Evolutionary conservation across 768 basidiomycete genomes (phyloP), one percentile per base, ranked within the genome.

Genomic region (Amanita muscaria): DNA sequence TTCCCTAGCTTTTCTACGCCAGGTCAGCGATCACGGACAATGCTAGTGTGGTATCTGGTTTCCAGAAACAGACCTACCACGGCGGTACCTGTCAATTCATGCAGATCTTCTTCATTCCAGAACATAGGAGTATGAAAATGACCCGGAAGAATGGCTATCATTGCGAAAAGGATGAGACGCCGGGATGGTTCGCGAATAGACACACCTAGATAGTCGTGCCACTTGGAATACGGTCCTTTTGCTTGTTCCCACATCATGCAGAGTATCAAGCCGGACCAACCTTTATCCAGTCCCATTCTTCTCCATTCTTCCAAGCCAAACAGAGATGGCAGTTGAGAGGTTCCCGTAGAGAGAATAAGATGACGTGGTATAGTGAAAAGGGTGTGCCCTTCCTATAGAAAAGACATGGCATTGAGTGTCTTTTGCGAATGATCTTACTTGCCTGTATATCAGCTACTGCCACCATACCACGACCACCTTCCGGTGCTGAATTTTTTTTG

Each of bases 221-320:
- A 88, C 43, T 65, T 77, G 38, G 88, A 84, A 15, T 67, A 56
- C 3, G 64, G 46, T 1, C 80, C 79, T 50, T 72, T 72, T 3
- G 80, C 74, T 43, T 76, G 76, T 62, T 99, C 96, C 87, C 88
- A 96, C 86, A 98, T 89, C 80, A 99, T 84, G 51, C 83, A 88
- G 30, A 98, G 68, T 47, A 99, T 97, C 35, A 97, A 64, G 3
- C 85, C 84, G 1, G 74, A 68, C 96, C 96, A 99, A 6, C 90
- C 82, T 45, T 74, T 63, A 40, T 82, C 69, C 47, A 97, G 60
- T 15, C 65, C 62, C 45, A 67, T 60, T 18, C 59, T 61, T 51
- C 66, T 76, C 92, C 92, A 97, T 23, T 72, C 73, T 9, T 70
- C 67, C 5, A 63, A 40, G 14, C 83, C 80, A 36, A 97, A 69